Conservation (phyloP, 2,329 filamentous ascomycete species). For the Fusarium cicatricum region DNA sequence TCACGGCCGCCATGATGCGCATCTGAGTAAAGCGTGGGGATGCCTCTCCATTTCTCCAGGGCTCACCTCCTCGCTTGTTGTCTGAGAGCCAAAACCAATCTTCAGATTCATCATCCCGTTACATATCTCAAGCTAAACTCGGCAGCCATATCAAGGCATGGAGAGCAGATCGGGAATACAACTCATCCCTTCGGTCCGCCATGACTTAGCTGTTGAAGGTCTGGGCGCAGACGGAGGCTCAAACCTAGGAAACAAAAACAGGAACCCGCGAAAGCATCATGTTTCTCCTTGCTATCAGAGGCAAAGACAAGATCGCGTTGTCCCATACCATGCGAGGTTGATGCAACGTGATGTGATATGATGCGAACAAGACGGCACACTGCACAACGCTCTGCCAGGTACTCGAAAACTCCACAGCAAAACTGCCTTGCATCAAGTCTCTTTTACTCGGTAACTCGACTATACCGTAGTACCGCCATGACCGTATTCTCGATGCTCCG, state of each 20-base stretch:
- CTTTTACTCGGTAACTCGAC: no score
- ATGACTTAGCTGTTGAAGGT: conserved; percentile 15
- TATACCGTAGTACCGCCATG: conserved; percentile 15
- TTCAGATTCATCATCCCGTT: conserved; percentile 19
- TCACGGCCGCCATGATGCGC: conserved; percentile 1
- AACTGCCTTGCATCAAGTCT: not conserved
- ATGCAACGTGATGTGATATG: conserved; percentile 25
- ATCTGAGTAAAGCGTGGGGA: no score
- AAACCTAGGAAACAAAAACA: conserved; percentile 9
- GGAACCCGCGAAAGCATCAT: conserved; percentile 1
- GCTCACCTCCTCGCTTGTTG: not conserved
- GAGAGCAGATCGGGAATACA: conserved; percentile 15
- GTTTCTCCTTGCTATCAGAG: conserved; percentile 4
- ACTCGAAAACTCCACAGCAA: conserved; percentile 23
- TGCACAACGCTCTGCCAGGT: conserved; percentile 9
- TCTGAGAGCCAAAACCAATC: not conserved
- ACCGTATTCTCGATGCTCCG: conserved; percentile 19
- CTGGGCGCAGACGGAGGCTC: conserved; percentile 15
- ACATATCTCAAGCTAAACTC: conserved; percentile 16
- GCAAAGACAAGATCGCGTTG: not conserved
- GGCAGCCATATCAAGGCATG: conserved; percentile 10
- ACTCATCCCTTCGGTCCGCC: conserved; percentile 19
- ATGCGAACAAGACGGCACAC: conserved; percentile 18
- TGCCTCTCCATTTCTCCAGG: not conserved
- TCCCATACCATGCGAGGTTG: conserved; percentile 13